These are phyloP conservation scores for Dillenia suffruticosa DNA, from an alignment of 164 flowering plant genomes.

Conservation along the genomic window DNA sequence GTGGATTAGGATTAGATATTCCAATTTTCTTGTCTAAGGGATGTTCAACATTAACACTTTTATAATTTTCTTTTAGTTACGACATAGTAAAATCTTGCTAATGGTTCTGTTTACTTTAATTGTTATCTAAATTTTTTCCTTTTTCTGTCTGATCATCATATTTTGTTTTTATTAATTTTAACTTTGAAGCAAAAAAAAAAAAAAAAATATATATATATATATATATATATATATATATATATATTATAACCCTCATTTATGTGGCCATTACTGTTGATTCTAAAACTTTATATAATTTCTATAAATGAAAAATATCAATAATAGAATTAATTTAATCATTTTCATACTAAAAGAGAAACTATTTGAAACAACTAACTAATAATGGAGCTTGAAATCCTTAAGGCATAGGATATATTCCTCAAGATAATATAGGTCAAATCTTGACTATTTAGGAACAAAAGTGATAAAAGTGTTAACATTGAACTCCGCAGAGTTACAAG, in stretches of 20 bases:
- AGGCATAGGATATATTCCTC: too few species aligned
- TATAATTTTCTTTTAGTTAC: background rate
- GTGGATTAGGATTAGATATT: background rate
- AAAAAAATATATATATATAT: too few species aligned
- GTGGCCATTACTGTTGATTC: background rate
- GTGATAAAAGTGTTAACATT: too few species aligned
- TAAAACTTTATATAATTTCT: background rate
- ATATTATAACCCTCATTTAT: background rate
- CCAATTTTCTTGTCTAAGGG: background rate
- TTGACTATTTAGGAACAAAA: too few species aligned
- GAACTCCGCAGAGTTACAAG: too few species aligned
- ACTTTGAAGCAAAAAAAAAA: too few species aligned
- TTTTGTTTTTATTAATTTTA: background rate
- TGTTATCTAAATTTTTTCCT: background rate
- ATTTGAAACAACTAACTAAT: too few species aligned
- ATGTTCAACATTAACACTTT: background rate
- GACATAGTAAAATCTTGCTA: background rate
- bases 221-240: too few species aligned
- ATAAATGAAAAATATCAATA: background rate
- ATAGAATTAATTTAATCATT: background rate
- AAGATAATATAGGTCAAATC: too few species aligned
- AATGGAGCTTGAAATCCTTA: too few species aligned
- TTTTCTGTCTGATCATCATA: background rate
- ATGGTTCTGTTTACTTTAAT: background rate
- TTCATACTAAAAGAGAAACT: too few species aligned